phyloP scores from a whole-genome alignment of 805 yeast species.

The Candida silvicultrix region DNA sequence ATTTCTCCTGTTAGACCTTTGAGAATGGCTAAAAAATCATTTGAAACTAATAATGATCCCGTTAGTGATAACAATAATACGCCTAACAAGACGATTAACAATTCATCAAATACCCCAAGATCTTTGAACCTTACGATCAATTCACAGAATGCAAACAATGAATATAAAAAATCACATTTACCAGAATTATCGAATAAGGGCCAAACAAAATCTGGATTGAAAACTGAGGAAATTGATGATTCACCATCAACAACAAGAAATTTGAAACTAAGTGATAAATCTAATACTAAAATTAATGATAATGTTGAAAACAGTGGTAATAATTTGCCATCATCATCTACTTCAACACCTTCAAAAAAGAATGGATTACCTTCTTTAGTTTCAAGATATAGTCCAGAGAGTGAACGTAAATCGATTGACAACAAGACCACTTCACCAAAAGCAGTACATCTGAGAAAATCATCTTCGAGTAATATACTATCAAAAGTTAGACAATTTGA shows the following conservation, averaged over 20 bases:
- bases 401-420: background rate
- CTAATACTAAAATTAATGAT: background rate
- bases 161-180: constrained; percentile 1
- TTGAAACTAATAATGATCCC: constrained; percentile 21
- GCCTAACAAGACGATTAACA: background rate
- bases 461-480: constrained; percentile 23
- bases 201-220: background rate
- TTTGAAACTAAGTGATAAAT: background rate
- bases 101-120: constrained; percentile 9
- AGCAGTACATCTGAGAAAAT: constrained; percentile 16
- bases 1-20: constrained; percentile 59
- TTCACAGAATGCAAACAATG: constrained; percentile 10
- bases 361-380: constrained; percentile 10
- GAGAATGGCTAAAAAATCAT: constrained; percentile 52
- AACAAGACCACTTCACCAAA: background rate
- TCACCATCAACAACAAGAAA: background rate
- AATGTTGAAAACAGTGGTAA: background rate
- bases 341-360: constrained; percentile 5
- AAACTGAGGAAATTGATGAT: too few species aligned
- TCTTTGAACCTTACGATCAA: constrained; percentile 15
- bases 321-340: background rate
- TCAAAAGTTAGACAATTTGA: constrained; percentile 27
- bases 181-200: background rate
- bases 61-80: constrained; percentile 4
- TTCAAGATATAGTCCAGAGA: constrained; percentile 13